Conservation (phyloP, 768 basidiomycete species). For the Kwoniella europaea region DNA sequence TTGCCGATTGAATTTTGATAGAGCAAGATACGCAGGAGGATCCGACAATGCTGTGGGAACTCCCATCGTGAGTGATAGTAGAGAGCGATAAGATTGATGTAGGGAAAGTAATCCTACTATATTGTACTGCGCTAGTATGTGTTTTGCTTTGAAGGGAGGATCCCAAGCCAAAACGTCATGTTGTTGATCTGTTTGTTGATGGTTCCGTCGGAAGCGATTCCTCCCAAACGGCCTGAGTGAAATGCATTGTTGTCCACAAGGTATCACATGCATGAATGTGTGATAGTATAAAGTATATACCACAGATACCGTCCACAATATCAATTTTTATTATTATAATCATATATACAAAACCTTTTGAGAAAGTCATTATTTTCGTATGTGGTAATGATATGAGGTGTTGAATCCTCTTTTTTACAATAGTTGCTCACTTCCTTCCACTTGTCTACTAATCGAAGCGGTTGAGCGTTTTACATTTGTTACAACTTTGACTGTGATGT, state of each 20-base stretch:
- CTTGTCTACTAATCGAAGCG: background rate
- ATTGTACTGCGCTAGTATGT: too few relatives aligned
- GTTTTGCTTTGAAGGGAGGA: background rate
- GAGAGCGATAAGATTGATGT: background rate
- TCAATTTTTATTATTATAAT: background rate
- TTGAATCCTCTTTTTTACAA: slow-evolving; percentile 8
- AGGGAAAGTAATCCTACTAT: background rate
- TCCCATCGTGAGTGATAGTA: background rate
- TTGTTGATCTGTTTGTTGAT: background rate
- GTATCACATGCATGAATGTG: background rate
- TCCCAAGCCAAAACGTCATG: background rate
- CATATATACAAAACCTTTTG: background rate
- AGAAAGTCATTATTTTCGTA: background rate
- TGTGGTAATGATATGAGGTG: background rate
- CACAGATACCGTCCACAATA: background rate
- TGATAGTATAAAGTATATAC: background rate
- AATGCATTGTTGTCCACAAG: background rate
- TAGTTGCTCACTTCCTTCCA: background rate
- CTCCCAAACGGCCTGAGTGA: background rate
- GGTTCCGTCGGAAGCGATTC: background rate
- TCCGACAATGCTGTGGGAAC: slow-evolving; percentile 34
- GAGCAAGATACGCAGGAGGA: slow-evolving; percentile 38
- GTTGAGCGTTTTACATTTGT: background rate
- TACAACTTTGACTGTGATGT: background rate
- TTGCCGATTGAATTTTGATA: slow-evolving; percentile 37